phyloP scores from a whole-genome alignment of 768 basidiomycete species.

The Suillus alpinus region DNA sequence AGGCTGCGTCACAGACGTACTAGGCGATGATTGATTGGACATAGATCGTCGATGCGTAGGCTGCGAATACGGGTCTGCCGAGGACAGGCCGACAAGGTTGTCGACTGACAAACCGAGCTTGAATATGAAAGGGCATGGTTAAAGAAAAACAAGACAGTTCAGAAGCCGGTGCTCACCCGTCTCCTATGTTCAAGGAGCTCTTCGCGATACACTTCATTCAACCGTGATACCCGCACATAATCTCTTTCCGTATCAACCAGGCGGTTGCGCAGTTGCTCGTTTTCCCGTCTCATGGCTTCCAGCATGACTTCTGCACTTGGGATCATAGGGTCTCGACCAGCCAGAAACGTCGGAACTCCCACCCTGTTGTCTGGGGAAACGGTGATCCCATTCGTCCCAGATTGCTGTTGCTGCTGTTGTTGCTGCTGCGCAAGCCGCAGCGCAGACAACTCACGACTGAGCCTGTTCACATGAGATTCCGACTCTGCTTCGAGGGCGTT shows the following conservation, averaged over 20 bases:
- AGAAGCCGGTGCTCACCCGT: constrained; percentile 48
- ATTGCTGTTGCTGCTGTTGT: constrained; percentile 21
- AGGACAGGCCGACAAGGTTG: constrained; percentile 69
- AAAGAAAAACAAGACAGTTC: constrained; percentile 7
- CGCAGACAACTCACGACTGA: constrained; percentile 67
- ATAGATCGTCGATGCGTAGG: constrained; percentile 59
- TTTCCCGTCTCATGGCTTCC: constrained; percentile 75
- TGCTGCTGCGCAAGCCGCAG: constrained; percentile 58
- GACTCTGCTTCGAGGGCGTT: constrained; percentile 82
- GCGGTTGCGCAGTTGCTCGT: constrained; percentile 65
- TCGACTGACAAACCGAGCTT: constrained; percentile 79
- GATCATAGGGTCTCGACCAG: constrained; percentile 28
- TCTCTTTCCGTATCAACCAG: constrained; percentile 76
- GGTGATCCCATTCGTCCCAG: constrained; percentile 18
- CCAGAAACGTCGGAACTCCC: constrained; percentile 8
- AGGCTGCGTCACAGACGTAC: constrained; percentile 22
- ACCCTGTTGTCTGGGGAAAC: constrained; percentile 25
- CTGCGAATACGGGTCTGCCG: constrained; percentile 67
- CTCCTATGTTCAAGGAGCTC: constrained; percentile 77
- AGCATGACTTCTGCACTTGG: constrained; percentile 59
- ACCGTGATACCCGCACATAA: constrained; percentile 65
- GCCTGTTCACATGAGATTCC: constrained; percentile 78
- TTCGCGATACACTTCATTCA: constrained; percentile 84
- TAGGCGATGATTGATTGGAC: constrained; percentile 34
- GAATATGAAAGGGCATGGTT: neutral